These are phyloP conservation scores for Cubamyces lactineus DNA, from an alignment of 768 basidiomycete species.

Conservation along the genomic window DNA sequence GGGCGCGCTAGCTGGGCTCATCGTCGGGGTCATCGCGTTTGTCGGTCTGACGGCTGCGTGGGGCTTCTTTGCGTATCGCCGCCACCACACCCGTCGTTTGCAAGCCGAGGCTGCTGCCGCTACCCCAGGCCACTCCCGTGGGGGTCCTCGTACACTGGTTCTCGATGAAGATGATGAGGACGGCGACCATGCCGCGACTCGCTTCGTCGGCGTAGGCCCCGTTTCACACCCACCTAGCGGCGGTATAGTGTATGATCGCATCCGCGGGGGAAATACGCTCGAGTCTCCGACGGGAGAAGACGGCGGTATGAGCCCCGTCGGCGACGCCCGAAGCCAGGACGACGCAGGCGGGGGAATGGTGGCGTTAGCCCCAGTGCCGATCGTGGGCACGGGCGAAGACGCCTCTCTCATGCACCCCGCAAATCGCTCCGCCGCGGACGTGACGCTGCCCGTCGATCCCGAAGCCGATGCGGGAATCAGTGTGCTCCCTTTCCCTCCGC, in stretches of 20 bases:
- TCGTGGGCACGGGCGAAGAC: conserved; percentile 17
- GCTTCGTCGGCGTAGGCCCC: conserved; percentile 15
- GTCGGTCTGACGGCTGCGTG: conserved; percentile 23
- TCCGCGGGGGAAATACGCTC: conserved; percentile 21
- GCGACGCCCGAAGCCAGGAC: conserved; percentile 15
- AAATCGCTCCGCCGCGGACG: conserved; percentile 14
- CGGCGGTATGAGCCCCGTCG: conserved; percentile 1
- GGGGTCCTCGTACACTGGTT: conserved; percentile 15
- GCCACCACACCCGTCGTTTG: conserved; percentile 25
- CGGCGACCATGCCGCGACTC: conserved; percentile 2
- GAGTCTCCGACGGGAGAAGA: conserved; percentile 13
- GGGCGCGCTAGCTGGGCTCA: conserved; percentile 31
- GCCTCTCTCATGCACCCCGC: conserved; percentile 23
- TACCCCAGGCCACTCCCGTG: conserved; percentile 6
- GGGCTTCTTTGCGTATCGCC: conserved; percentile 27
- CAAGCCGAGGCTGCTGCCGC: conserved; percentile 27
- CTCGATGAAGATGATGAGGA: conserved; percentile 26
- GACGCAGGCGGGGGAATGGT: conserved; percentile 9
- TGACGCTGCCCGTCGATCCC: background rate
- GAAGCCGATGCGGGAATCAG: background rate
- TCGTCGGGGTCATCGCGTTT: conserved; percentile 29
- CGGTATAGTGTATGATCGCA: conserved; percentile 12
- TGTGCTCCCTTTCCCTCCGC: conserved; percentile 2
- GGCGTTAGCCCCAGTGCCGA: conserved; percentile 17
- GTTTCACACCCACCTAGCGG: conserved; percentile 3